A percentile compares a stretch with the other conserved stretches of the same genome.
Conservation (phyloP, 495 filamentous ascomycete genomes). For the Neurospora intermedia region DNA sequence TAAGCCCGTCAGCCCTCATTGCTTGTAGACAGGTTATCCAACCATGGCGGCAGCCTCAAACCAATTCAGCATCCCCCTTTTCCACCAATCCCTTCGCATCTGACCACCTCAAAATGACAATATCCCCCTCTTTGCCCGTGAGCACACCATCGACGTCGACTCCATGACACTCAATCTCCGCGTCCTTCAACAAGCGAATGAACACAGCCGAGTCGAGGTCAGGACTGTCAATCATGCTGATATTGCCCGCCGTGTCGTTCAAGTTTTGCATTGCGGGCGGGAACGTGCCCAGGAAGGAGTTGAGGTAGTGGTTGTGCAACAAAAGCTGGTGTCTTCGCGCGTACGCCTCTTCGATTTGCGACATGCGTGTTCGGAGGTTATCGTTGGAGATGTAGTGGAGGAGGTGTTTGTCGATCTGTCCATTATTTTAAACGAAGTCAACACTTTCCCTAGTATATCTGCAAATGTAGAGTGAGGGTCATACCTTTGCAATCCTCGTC, state of each 20-base stretch:
- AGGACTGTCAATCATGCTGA: constrained; percentile 84
- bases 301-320: constrained; percentile 68
- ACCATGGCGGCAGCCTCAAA: constrained; percentile 36
- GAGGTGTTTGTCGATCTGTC: constrained; percentile 57
- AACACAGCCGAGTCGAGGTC: constrained; percentile 78
- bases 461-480: too few species aligned
- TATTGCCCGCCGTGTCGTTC: constrained; percentile 81
- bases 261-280: constrained; percentile 64
- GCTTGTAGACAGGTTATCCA: neutral
- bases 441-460: neutral
- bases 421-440: neutral
- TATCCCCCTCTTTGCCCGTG: constrained; percentile 66
- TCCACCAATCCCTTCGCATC: constrained; percentile 62
- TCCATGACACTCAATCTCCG: constrained; percentile 43
- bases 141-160: constrained; percentile 47
- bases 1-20: neutral
- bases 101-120: constrained; percentile 81
- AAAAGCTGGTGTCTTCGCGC: constrained; percentile 71
- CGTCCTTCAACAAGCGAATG: constrained; percentile 57
- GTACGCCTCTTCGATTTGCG: constrained; percentile 63
- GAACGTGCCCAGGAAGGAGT: constrained; percentile 72
- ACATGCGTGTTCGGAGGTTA: constrained; percentile 44
- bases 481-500: constrained; percentile 70
- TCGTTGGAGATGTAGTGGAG: constrained; percentile 49
- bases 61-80: constrained; percentile 69